phyloP scores from a whole-genome alignment of 2,329 filamentous ascomycete species.

The Cercospora sesami region DNA sequence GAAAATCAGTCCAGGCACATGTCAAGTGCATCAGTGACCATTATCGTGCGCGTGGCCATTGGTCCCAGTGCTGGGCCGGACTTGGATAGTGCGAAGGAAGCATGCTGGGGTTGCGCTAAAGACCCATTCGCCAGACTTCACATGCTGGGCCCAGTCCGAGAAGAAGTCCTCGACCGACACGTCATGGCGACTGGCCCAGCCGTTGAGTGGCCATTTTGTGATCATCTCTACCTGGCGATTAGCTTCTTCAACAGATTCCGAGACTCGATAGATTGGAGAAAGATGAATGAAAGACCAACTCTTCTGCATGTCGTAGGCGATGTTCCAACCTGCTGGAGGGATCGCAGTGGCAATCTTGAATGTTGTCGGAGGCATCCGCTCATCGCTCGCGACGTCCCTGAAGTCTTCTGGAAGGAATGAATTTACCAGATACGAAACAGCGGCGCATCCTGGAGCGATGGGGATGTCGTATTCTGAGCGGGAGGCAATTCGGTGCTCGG shows the following conservation, averaged over 20 bases:
- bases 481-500: constrained; percentile 12
- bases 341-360: constrained; percentile 13
- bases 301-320: constrained; percentile 20
- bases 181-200: not conserved
- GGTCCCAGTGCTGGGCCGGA: not conserved
- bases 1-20: not conserved
- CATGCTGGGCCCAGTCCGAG: not conserved
- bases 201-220: not conserved
- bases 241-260: not conserved
- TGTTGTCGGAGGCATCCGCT: constrained; percentile 7
- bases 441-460: constrained; percentile 17
- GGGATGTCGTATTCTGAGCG: constrained; percentile 13
- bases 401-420: constrained; percentile 14
- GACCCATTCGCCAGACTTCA: not conserved
- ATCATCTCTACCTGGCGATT: not conserved
- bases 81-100: not conserved
- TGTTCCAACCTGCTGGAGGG: constrained; percentile 9
- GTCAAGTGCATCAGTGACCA: not conserved
- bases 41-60: not conserved
- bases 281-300: not conserved
- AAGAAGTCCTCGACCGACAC: not conserved
- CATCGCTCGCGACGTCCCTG: constrained; percentile 11
- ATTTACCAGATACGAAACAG: constrained; percentile 18
- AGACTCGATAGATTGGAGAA: too few relatives aligned
- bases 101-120: not conserved